Conservation (phyloP, 2,329 filamentous ascomycete species). For the Shiraia bambusicola region DNA sequence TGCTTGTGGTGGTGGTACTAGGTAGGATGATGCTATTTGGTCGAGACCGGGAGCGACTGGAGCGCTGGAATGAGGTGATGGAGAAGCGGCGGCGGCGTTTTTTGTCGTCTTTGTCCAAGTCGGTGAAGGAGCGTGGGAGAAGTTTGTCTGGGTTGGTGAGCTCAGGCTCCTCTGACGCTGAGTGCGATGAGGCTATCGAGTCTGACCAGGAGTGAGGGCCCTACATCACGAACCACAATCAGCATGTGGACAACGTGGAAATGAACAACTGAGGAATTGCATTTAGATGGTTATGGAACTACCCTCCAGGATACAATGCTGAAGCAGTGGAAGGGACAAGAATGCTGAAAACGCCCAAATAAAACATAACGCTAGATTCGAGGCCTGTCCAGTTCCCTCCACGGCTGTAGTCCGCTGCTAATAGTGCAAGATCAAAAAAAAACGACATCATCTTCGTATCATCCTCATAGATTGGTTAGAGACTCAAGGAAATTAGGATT, state of each 20-base stretch:
- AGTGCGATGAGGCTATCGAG: slow-evolving; percentile 31
- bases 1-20: slow-evolving; percentile 7
- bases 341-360: slow-evolving; percentile 25
- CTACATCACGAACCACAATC: slow-evolving; percentile 42
- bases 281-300: slow-evolving; percentile 34
- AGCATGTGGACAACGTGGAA: slow-evolving; percentile 29
- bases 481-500: slow-evolving; percentile 56
- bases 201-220: slow-evolving; percentile 21
- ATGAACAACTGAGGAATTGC: slow-evolving; percentile 19
- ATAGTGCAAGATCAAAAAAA: slow-evolving; percentile 9
- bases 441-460: slow-evolving; percentile 10
- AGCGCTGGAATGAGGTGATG: slow-evolving; percentile 38
- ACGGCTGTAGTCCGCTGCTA: slow-evolving; percentile 14
- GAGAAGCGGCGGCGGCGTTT: slow-evolving; percentile 36
- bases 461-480: slow-evolving; percentile 13
- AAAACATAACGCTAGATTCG: slow-evolving; percentile 15
- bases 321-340: slow-evolving; percentile 16
- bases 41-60: slow-evolving; percentile 34
- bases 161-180: slow-evolving; percentile 37
- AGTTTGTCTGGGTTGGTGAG: slow-evolving; percentile 11
- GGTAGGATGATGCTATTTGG: slow-evolving; percentile 34
- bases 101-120: slow-evolving; percentile 22
- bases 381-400: slow-evolving; percentile 15
- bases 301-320: slow-evolving; percentile 24
- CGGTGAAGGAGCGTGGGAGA: slow-evolving; percentile 8